Percentiles rank a stretch among this genome's conserved stretches.
phyloP scores from a whole-genome alignment of 2,329 filamentous ascomycete species.

The Phyllosticta citriasiana region DNA sequence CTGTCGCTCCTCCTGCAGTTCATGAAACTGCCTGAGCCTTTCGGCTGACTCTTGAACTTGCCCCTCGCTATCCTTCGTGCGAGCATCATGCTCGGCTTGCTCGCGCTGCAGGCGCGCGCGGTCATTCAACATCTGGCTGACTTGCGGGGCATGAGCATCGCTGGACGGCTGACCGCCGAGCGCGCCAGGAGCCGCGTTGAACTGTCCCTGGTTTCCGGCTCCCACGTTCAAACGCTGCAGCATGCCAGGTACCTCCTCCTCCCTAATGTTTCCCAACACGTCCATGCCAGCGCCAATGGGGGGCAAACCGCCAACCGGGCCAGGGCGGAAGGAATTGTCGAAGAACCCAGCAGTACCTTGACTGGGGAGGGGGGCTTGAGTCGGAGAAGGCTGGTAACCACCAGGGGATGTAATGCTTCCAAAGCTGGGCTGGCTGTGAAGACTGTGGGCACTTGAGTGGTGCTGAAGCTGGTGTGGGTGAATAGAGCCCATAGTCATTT shows the following conservation, averaged over 20 bases:
- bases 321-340: conserved; percentile 45
- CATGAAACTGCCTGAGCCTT: conserved; percentile 74
- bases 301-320: conserved; percentile 31
- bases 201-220: conserved; percentile 39
- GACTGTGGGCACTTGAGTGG: conserved; percentile 86
- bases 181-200: conserved; percentile 35
- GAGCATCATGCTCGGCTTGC: conserved; percentile 46
- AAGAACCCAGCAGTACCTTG: conserved; percentile 49
- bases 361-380: conserved; percentile 42
- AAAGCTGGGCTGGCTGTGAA: conserved; percentile 95
- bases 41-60: conserved; percentile 44
- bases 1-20: conserved; percentile 45
- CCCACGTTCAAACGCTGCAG: conserved; percentile 57
- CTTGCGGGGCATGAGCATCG: conserved; percentile 44
- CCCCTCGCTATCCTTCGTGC: conserved; percentile 37
- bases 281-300: conserved; percentile 37
- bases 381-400: conserved; percentile 53
- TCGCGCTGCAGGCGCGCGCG: conserved; percentile 51
- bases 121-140: conserved; percentile 51
- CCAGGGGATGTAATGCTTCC: conserved; percentile 87
- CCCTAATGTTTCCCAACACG: conserved; percentile 40
- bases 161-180: conserved; percentile 39
- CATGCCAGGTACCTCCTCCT: conserved; percentile 59
- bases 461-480: conserved; percentile 65
- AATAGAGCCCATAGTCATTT: conserved; percentile 46